These are phyloP conservation scores for Cryptococcus sp. DNA, from an alignment of 1,284 basidiomycete species.

Conservation along the genomic window DNA sequence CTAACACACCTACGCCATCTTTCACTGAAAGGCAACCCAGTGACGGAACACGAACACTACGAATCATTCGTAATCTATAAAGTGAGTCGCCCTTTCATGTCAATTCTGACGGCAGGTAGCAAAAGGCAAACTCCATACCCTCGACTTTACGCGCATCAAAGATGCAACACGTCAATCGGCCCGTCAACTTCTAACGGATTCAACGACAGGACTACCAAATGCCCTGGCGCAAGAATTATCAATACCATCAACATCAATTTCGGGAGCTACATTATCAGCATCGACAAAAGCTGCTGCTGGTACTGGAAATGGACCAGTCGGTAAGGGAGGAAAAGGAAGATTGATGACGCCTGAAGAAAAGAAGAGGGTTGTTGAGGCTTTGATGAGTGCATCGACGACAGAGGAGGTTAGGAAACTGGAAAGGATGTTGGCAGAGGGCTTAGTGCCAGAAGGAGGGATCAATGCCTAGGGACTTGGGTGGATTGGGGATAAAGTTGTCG, in stretches of 20 bases:
- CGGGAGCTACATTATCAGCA: conserved; percentile 52
- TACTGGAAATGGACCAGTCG: conserved; percentile 16
- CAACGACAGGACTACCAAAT: conserved; percentile 66
- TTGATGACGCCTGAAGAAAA: conserved; percentile 91
- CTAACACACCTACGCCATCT: conserved; percentile 75
- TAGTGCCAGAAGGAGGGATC: conserved; percentile 57
- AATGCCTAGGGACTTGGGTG: not conserved
- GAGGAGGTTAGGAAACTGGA: conserved; percentile 87
- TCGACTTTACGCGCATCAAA: conserved; percentile 95
- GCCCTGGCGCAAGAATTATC: conserved; percentile 73
- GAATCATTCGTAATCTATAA: conserved; percentile 71
- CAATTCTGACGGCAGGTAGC: conserved; percentile 22
- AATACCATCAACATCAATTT: conserved; percentile 63
- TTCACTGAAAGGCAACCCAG: conserved; percentile 83
- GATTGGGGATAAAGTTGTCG: too few relatives aligned
- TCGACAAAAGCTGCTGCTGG: conserved; percentile 54
- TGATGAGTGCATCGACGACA: conserved; percentile 81
- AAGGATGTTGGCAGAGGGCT: conserved; percentile 79
- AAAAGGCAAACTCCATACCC: conserved; percentile 66
- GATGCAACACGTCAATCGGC: conserved; percentile 79
- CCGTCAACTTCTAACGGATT: conserved; percentile 68
- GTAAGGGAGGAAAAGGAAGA: conserved; percentile 53
- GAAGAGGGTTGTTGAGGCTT: conserved; percentile 80
- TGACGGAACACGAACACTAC: conserved; percentile 91
- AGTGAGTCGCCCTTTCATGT: conserved; percentile 53